Evolutionary conservation across 2,329 filamentous ascomycete genomes (phyloP).

Genomic region (Ploettnerulaceae sp.): DNA sequence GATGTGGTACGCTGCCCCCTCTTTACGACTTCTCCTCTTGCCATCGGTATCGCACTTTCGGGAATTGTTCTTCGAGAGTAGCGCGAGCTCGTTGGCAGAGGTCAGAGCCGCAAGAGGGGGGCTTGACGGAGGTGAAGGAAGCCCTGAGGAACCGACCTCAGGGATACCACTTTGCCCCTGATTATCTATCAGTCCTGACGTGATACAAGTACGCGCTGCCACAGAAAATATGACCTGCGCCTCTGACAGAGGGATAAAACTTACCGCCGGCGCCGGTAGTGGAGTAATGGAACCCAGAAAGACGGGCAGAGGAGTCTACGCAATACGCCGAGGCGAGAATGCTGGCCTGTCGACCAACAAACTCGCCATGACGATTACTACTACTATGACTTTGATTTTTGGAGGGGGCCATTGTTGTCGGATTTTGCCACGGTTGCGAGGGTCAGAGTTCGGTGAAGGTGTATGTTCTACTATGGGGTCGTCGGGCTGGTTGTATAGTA

Average conservation of each 20-base stretch:
- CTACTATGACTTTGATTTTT: slow-evolving; percentile 40
- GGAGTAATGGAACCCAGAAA: slow-evolving; percentile 91
- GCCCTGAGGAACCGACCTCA: slow-evolving; percentile 78
- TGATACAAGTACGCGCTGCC: neutral
- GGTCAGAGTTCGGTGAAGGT: slow-evolving; percentile 7
- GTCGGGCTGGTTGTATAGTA: slow-evolving; percentile 13
- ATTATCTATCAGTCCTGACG: slow-evolving; percentile 24
- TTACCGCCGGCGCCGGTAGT: slow-evolving; percentile 80
- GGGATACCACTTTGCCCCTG: slow-evolving; percentile 89
- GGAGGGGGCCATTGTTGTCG: slow-evolving; percentile 32
- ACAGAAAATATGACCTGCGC: too few relatives aligned
- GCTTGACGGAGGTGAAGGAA: slow-evolving; percentile 80
- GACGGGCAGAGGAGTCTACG: slow-evolving; percentile 65
- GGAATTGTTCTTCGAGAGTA: slow-evolving; percentile 48
- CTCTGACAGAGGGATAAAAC: slow-evolving; percentile 29
- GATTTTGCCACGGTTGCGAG: slow-evolving; percentile 33
- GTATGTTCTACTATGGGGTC: slow-evolving; percentile 12
- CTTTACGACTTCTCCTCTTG: slow-evolving; percentile 50
- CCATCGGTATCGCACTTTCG: slow-evolving; percentile 33
- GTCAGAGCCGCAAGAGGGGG: slow-evolving; percentile 79
- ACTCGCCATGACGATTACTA: slow-evolving; percentile 68
- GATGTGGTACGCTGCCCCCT: slow-evolving; percentile 94
- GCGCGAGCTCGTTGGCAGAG: slow-evolving; percentile 61
- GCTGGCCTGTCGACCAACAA: slow-evolving; percentile 54
- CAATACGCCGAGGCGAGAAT: slow-evolving; percentile 90